Base-by-base conservation (phyloP, 306 rosid species). In the Lablab purpureus region DNA sequence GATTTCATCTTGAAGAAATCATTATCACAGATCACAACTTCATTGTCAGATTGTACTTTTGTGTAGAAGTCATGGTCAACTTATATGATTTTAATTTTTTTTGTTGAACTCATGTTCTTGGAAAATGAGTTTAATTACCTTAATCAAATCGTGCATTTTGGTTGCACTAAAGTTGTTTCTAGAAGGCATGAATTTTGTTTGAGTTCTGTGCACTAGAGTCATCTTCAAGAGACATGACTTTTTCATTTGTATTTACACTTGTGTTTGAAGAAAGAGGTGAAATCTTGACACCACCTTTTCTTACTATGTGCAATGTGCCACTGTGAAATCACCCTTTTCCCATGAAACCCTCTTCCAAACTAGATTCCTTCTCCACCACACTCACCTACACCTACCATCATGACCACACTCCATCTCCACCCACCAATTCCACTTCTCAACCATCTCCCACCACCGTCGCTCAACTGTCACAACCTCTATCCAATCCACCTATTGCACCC, bases 401-500 rank as follows among this genome's bases (percentile, higher is more conserved):
- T 87, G 89, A 83, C 84, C 92, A 74, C 56, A 65, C 88, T 81
- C 52, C 19, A 47, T 56, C 64, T 6, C 60, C 79, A 45, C 72
- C 8, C 5, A 10, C 49, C 73, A 83, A 46, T 84, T 50, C 89
- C 88, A 34, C 40, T 6, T 8, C 40, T 5, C 40, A 0, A 5
- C 83, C 67, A 66, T 72, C 81, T 80, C 83, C 74, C 8, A 32
- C 87, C 87, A 18, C 54, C 60, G 88, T 94, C 40, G 94, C n/a
- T n/a, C n/a, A n/a, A n/a, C n/a, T n/a, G n/a, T n/a, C n/a, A n/a
- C 91, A 68, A 2, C 81, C 76, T 87, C 87, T 73, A 90, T 94
- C 84, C 98, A 92, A 58, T 87, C 98, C 21, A 43, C 88, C 11
- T 94, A 83, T 85, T 88, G 97, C 8, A 77, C 94, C 49, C 95